Evolutionary conservation across 2,329 filamentous ascomycete genomes (phyloP), one percentile per base, ranked within the genome.

Genomic region (Epichloe sp.): DNA sequence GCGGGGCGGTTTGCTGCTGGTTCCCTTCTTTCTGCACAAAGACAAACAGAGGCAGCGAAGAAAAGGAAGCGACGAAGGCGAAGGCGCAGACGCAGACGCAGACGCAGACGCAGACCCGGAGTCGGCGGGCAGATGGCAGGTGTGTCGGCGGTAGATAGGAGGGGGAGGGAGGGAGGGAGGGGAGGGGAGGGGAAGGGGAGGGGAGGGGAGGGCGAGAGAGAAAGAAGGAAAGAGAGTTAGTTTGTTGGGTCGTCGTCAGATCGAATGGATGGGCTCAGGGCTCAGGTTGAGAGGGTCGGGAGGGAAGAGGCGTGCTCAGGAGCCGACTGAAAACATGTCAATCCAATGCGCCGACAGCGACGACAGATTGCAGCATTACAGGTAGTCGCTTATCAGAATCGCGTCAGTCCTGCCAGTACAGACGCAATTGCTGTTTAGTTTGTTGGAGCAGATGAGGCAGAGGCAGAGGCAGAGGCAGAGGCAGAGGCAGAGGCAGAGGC

Each of bases 291-390:
- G 54, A 55, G 46, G 54, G 51, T 57, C 50, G 52, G 41, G 53
- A 57, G 54, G 46, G 50, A 52, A 54, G 44, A 49, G 57, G 54
- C 56, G 60, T 57, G 57, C 57, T 60, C 55, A 56, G 56, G 57
- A 52, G 53, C 54, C 56, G 57, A 60, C 56, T 56, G 56, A 52
- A 52, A 59, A 58, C 61, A 63, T 63, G 52, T 57, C 56, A 61
- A 56, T 58, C 60, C 52, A 50, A 52, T 50, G 54, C 52, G 55
- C 52, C 53, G 38, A 50, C 49, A 55, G 54, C 43, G 51, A 49
- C 53, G 50, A 48, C 52, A 54, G 49, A 47, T 47, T 53, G 54
- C 56, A 58, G 54, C 60, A 58, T 63, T 59, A 58, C 58, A 59
- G 62, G 60, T 59, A 53, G 58, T 63, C 56, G 53, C 58, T 52